Percentiles rank a stretch among this genome's conserved stretches.
Conservation (phyloP, 1,139 yeast species). For the Candida sanyaensis region DNA sequence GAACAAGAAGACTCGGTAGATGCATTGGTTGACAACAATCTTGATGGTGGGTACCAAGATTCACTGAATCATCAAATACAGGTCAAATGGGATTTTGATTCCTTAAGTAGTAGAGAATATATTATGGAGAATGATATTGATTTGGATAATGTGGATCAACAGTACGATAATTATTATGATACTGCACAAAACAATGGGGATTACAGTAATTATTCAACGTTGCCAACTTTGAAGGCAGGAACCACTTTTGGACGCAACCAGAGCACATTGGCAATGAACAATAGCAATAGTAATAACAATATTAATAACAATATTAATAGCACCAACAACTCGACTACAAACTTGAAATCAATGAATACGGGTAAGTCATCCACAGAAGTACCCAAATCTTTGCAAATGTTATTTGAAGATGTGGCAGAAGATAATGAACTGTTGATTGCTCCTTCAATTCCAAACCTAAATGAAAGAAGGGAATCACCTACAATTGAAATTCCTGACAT, state of each 20-base stretch:
- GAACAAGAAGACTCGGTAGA: constrained; percentile 18
- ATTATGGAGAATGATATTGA: constrained; percentile 67
- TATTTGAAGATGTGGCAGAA: constrained; percentile 57
- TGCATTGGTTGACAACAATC: constrained; percentile 15
- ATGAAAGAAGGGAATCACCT: constrained; percentile 38
- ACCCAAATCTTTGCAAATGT: constrained; percentile 70
- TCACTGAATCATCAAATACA: constrained; percentile 44
- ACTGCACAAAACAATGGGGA: constrained; percentile 19
- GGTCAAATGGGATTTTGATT: constrained; percentile 88
- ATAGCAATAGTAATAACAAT: too few relatives aligned
- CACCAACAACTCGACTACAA: constrained; percentile 10
- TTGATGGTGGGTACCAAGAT: constrained; percentile 11
- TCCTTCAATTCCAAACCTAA: constrained; percentile 8
- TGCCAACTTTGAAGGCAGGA: constrained; percentile 28
- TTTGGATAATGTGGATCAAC: constrained; percentile 42
- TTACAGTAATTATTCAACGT: constrained; percentile 23
- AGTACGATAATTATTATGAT: constrained; percentile 26
- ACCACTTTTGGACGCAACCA: constrained; percentile 9
- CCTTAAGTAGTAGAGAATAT: constrained; percentile 70
- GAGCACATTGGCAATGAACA: constrained; percentile 9
- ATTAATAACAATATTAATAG: too few relatives aligned
- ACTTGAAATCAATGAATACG: constrained; percentile 5
- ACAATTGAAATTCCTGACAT: constrained; percentile 51
- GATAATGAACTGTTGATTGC: constrained; percentile 12
- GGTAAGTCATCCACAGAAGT: constrained; percentile 41